Evolutionary conservation across 225 moss, liverwort and hornwort species (phyloP).

Genomic region (Pleurozium schreberi): DNA sequence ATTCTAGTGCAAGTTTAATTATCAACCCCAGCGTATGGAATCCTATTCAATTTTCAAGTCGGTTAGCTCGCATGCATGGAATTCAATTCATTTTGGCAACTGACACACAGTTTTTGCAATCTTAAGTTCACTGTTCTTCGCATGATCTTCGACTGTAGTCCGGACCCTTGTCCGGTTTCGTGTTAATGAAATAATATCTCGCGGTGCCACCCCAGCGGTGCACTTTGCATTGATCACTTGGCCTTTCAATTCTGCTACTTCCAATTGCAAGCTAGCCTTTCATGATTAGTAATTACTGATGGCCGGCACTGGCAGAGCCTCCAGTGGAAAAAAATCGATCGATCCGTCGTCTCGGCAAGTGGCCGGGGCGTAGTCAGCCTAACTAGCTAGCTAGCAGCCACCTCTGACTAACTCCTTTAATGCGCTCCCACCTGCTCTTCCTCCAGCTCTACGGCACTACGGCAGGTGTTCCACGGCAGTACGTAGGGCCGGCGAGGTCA

Average conservation of each 20-base stretch:
- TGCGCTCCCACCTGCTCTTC: not conserved
- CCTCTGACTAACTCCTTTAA: not conserved
- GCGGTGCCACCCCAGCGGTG: not conserved
- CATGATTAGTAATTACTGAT: not conserved
- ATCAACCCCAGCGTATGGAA: no score
- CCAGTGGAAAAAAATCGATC: not conserved
- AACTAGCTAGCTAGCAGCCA: not conserved
- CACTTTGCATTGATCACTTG: not conserved
- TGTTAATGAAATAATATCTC: not conserved
- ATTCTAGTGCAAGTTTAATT: no score
- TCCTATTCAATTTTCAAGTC: no score
- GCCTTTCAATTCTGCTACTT: not conserved
- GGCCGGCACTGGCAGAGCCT: not conserved
- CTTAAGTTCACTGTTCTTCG: no score
- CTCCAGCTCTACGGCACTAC: not conserved
- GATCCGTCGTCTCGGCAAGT: not conserved
- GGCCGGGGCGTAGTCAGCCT: not conserved
- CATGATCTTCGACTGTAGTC: not conserved
- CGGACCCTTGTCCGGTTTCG: not conserved
- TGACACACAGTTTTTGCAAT: not conserved
- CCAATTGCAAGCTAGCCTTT: not conserved
- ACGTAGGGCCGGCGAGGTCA: not conserved
- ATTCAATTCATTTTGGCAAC: not conserved
- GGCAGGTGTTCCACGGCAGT: not conserved
- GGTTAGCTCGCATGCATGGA: not conserved